A percentile compares a stretch with the other conserved stretches of the same genome.
These are phyloP conservation scores for Hirsutella minnesotensis DNA, from an alignment of 2,329 filamentous ascomycete genomes.

Conservation along the genomic window DNA sequence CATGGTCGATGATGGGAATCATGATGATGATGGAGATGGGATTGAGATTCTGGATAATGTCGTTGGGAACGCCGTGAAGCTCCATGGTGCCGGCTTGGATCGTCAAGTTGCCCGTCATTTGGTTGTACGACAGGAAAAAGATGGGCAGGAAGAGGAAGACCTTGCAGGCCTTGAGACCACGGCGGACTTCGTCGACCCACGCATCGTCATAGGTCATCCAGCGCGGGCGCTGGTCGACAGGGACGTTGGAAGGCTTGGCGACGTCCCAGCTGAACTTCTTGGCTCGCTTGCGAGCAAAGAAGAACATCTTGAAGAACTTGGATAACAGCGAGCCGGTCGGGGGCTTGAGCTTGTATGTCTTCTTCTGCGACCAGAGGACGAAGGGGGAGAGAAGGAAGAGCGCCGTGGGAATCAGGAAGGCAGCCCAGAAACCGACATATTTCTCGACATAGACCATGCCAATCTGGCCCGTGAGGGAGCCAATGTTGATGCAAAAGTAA, in stretches of 20 bases:
- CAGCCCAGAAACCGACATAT: conserved; percentile 65
- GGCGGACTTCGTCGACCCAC: conserved; percentile 69
- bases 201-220: conserved; percentile 80
- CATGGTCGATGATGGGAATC: conserved; percentile 57
- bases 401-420: conserved; percentile 54
- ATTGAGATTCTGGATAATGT: conserved; percentile 65
- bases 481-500: conserved; percentile 47
- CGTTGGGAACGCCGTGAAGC: conserved; percentile 63
- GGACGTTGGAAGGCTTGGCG: conserved; percentile 54
- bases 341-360: conserved; percentile 47
- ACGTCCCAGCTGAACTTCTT: conserved; percentile 56
- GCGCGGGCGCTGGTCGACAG: conserved; percentile 39
- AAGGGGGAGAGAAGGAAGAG: conserved; percentile 52
- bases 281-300: conserved; percentile 49
- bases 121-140: conserved; percentile 47
- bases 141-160: conserved; percentile 62
- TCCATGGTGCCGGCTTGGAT: conserved; percentile 56
- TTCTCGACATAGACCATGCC: conserved; percentile 63
- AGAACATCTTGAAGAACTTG: conserved; percentile 37
- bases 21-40: conserved; percentile 65
- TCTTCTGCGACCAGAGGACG: conserved; percentile 41
- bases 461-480: conserved; percentile 43
- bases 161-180: conserved; percentile 56
- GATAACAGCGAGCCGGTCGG: conserved; percentile 59
- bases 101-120: conserved; percentile 48